A percentile compares a stretch with the other conserved stretches of the same genome.
Conservation (phyloP, 352 stramenopile species). For the Discostella stelligera region DNA sequence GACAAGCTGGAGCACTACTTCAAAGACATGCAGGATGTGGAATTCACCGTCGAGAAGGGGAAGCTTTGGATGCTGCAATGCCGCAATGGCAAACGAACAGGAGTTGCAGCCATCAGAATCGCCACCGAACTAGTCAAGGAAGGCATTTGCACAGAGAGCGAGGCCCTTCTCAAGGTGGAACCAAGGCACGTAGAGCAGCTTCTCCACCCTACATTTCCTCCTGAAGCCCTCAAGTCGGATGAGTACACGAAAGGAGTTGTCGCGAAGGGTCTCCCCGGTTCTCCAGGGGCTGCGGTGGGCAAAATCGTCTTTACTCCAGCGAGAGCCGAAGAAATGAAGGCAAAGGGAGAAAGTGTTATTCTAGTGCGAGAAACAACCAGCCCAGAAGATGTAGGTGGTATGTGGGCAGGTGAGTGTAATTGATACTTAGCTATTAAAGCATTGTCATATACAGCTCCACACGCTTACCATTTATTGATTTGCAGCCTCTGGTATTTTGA, state of each 20-base stretch:
- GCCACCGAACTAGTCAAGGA: conserved; percentile 83
- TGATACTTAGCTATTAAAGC: neutral
- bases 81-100: conserved; percentile 81
- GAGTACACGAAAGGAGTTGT: conserved; percentile 70
- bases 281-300: conserved; percentile 77
- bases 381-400: conserved; percentile 84
- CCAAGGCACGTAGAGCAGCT: conserved; percentile 80
- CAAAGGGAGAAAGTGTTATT: conserved; percentile 74
- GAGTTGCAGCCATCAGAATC: conserved; percentile 80
- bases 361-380: conserved; percentile 79
- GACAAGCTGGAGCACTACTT: conserved; percentile 76
- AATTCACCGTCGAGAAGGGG: conserved; percentile 85
- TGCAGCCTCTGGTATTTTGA: conserved; percentile 75
- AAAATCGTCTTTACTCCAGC: conserved; percentile 79
- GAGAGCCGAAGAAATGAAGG: conserved; percentile 74
- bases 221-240: conserved; percentile 60
- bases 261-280: conserved; percentile 77
- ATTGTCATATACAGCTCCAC: neutral
- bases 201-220: conserved; percentile 79
- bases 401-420: conserved; percentile 70
- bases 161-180: conserved; percentile 80
- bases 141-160: conserved; percentile 73
- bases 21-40: conserved; percentile 83
- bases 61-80: conserved; percentile 86
- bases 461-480: neutral